phyloP scores from a whole-genome alignment of 2,329 filamentous ascomycete species.

The Apiospora koreana region DNA sequence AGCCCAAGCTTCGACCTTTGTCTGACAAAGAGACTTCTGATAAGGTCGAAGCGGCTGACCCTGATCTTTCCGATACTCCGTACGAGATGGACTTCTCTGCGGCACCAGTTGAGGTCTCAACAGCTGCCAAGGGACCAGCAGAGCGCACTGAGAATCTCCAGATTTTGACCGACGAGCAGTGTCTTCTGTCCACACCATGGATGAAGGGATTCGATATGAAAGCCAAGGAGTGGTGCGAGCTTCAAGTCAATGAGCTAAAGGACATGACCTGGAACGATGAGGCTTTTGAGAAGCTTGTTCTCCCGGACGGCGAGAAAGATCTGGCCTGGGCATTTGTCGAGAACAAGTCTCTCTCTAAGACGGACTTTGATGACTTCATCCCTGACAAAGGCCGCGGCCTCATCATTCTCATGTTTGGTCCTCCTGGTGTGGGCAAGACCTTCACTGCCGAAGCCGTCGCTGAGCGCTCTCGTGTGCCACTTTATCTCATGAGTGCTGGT shows the following conservation, averaged over 20 bases:
- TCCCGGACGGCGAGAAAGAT: conserved; percentile 51
- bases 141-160: conserved; percentile 26
- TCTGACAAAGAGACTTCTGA: conserved; percentile 10
- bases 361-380: conserved; percentile 19
- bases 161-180: conserved; percentile 34
- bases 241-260: conserved; percentile 45
- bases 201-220: conserved; percentile 39
- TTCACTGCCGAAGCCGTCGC: conserved; percentile 40
- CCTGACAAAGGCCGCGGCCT: conserved; percentile 36
- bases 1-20: conserved; percentile 28
- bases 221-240: conserved; percentile 33
- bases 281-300: conserved; percentile 51
- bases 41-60: conserved; percentile 10
- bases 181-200: conserved; percentile 38
- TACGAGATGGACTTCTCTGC: conserved; percentile 17
- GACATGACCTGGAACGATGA: conserved; percentile 50
- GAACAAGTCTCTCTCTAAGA: conserved; percentile 23
- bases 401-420: conserved; percentile 45
- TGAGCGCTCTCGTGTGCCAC: conserved; percentile 32
- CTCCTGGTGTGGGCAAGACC: conserved; percentile 44
- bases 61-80: conserved; percentile 10
- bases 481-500: conserved; percentile 34
- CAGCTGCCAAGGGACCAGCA: conserved; percentile 15
- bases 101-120: conserved; percentile 1
- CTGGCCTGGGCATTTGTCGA: conserved; percentile 47